Base-by-base conservation (phyloP, 1,284 basidiomycete species). In the Moesziomyces sp. region DNA sequence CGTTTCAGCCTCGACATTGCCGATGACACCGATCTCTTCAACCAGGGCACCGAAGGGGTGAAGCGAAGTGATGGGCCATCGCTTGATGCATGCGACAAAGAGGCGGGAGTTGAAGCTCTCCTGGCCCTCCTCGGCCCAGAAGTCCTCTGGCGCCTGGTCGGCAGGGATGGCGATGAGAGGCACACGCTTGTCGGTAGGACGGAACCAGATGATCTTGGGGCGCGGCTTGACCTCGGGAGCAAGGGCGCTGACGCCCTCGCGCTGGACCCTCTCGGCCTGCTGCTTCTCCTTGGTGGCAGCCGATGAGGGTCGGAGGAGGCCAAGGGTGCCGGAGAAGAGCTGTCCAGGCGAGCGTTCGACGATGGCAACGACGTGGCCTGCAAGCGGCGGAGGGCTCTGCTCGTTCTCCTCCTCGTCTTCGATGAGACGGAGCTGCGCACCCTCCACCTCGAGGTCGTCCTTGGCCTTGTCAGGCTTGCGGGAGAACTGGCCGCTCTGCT, bases 131-230 rank as follows among this genome's bases (percentile, higher is more conserved):
- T 94, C 94, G 84, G 94, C 93, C 67, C 99, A 91, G 82, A 99
- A 99, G 85, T 98, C 96, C 16, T 88, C 88, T 5, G 97, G 97
- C 0, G 97, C 96, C 86, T 99, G 97, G 83, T 99, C 97, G 14
- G 83, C 74, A n/a, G 96, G 97, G 76, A 99, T 99, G 56, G 97
- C 97, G 81, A 99, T 98, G 46, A 99, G 88, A 52, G 97, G 97
- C 6, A 99, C 97, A 71, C 97, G 92, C 87, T 99, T 99, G 88
- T 98, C 95, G 40, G 96, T 97, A 3, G 97, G 97, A 86, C 98
- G 96, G 89, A 99, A 98, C 97, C 97, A 99, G 55, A 99, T 94
- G 78, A 99, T 99, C 88, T 97, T 99, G 75, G 96, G 97, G 46
- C 95, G 91, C 42, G 84, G 62, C 63, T 78, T 67, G 26, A 63